phyloP scores from a whole-genome alignment of 1,139 yeast genomes.

The Yamadazyma dendronema region DNA sequence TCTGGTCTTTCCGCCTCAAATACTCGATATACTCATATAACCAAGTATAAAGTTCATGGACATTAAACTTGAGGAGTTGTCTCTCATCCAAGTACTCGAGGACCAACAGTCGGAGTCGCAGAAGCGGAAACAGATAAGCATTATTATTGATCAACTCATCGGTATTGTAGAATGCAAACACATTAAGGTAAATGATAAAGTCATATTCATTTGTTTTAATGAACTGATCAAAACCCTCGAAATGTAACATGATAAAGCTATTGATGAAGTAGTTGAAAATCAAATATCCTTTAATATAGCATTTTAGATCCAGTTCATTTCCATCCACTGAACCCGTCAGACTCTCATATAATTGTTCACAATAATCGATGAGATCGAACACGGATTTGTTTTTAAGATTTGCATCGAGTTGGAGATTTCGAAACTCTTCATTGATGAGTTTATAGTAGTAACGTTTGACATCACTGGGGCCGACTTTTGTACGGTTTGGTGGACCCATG shows the following conservation, averaged over 20 bases:
- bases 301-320: slow-evolving; percentile 21
- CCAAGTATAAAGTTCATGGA: slow-evolving; percentile 40
- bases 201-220: slow-evolving; percentile 39
- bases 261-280: slow-evolving; percentile 46
- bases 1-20: slow-evolving; percentile 31
- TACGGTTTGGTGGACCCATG: no score
- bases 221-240: slow-evolving; percentile 44
- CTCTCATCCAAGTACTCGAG: slow-evolving; percentile 31
- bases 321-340: slow-evolving; percentile 17
- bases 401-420: slow-evolving; percentile 35
- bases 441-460: slow-evolving; percentile 23
- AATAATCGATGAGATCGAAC: slow-evolving; percentile 43
- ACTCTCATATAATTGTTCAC: slow-evolving; percentile 40
- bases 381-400: slow-evolving; percentile 32
- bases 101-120: slow-evolving; percentile 26
- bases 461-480: slow-evolving; percentile 11
- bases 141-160: slow-evolving; percentile 25
- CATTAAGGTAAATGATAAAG: slow-evolving; percentile 43
- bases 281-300: slow-evolving; percentile 39
- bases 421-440: slow-evolving; percentile 36
- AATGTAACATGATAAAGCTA: slow-evolving; percentile 44
- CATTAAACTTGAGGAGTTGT: slow-evolving; percentile 35
- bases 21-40: slow-evolving; percentile 41
- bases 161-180: slow-evolving; percentile 41
- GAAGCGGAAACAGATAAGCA: slow-evolving; percentile 23